Base-by-base conservation (phyloP, 371 early-diverging fungal genomes). In the Mucor sp. region DNA sequence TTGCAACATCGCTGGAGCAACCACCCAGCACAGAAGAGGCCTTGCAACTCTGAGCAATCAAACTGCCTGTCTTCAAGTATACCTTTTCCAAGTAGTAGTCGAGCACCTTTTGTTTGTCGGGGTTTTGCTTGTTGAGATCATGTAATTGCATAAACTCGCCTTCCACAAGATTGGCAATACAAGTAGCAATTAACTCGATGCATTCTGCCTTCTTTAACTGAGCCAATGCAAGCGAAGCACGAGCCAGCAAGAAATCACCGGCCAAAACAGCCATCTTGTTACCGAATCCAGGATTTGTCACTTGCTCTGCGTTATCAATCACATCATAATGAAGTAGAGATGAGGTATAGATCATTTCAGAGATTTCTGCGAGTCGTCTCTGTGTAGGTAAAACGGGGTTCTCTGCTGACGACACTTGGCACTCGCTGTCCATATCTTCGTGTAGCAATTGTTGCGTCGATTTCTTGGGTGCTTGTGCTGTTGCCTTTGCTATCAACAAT, bases 321-420 rank as follows among this genome's bases (percentile, higher is more conserved):
- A 98, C 96, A 70, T 98, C 98, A 78, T 98, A 96, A 79, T 98
- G 98, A 17, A 98, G 79, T 23, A 98, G 80, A 1, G 96, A 93
- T 14, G 98, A 95, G 2, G 98, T 97, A 76, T 98, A 97, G 68
- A 98, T 98, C 93, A 98, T 94, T 75, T 98, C 97, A 1, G 93
- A 89, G 62, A 98, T 97, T 73, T 96, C 97, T 19, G 97, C 97
- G 57, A 98, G 83, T 6, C 97, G 90, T 23, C 95, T 87, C 66
- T 97, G 98, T 23, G 96, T 87, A 4, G 95, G 94, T 43, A 96
- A 80, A 47, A 96, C 92, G 9, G 76, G 82, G 63, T 85, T 82
- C 6, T 87, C 85, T 17, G 59, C 21, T 15, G 63, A 50, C n/a
- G 63, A 53, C 3, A 63, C 6, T 27, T 41, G 15, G 1, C n/a